Evolutionary conservation across 345 rosid genomes (phyloP).

Genomic region (Luvunga scandens): DNA sequence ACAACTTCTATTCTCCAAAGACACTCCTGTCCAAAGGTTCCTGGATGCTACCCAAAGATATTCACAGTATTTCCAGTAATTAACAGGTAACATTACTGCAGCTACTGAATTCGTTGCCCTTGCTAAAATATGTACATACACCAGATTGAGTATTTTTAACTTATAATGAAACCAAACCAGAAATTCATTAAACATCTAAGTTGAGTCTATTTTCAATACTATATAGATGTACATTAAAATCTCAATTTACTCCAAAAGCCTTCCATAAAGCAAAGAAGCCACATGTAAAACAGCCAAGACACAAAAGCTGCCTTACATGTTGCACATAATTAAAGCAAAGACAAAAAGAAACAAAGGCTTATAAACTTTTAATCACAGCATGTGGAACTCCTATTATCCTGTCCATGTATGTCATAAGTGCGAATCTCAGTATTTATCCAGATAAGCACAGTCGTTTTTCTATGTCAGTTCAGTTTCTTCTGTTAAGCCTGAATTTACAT

Average conservation of each 20-base stretch:
- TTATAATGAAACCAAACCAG: neutral
- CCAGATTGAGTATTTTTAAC: no score
- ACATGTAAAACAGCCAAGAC: neutral
- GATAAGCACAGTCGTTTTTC: neutral
- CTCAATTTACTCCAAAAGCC: neutral
- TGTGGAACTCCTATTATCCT: neutral
- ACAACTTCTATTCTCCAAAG: neutral
- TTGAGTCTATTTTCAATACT: neutral
- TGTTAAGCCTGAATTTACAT: neutral
- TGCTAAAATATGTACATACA: neutral
- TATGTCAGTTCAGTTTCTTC: constrained; percentile 8
- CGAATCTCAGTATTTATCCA: neutral
- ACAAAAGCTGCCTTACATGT: neutral
- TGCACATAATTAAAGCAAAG: neutral
- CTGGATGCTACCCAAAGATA: neutral
- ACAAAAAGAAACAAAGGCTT: neutral
- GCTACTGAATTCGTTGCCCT: neutral
- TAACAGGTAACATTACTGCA: neutral
- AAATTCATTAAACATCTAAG: neutral
- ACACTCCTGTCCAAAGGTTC: neutral
- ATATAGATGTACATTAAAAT: neutral
- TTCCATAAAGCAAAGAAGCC: neutral
- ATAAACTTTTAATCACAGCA: neutral
- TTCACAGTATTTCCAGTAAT: neutral
- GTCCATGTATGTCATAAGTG: neutral